Evolutionary conservation across 495 filamentous ascomycete genomes (phyloP).

Genomic region (Hamigera avellanea): DNA sequence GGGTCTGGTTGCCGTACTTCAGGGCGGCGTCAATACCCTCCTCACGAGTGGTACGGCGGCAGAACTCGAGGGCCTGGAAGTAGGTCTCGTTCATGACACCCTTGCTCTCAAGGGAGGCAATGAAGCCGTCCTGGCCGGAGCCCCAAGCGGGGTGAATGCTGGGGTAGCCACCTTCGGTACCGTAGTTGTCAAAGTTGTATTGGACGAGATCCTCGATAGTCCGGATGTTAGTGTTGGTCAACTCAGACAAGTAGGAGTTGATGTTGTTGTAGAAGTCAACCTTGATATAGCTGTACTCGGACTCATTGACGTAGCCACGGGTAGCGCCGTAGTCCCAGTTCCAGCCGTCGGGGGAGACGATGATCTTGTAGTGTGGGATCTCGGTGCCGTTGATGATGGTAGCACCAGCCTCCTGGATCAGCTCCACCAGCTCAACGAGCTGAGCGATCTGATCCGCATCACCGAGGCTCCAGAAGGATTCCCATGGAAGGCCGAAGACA

Average conservation of each 20-base stretch:
- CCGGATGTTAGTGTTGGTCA: slow-evolving; percentile 51
- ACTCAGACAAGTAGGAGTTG: slow-evolving; percentile 48
- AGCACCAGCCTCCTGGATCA: slow-evolving; percentile 50
- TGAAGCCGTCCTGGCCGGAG: slow-evolving; percentile 59
- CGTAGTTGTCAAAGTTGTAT: slow-evolving; percentile 56
- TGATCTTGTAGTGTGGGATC: slow-evolving; percentile 45
- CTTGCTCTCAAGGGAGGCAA: slow-evolving; percentile 45
- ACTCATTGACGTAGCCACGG: slow-evolving; percentile 54
- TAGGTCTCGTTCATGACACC: slow-evolving; percentile 56
- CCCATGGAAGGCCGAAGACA: slow-evolving; percentile 59
- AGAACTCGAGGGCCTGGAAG: slow-evolving; percentile 50
- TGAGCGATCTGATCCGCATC: slow-evolving; percentile 38
- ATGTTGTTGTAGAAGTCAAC: slow-evolving; percentile 73
- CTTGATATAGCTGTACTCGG: slow-evolving; percentile 60
- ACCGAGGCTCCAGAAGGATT: slow-evolving; percentile 51
- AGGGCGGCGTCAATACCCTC: slow-evolving; percentile 61
- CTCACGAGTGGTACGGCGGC: slow-evolving; percentile 43
- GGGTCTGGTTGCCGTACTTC: slow-evolving; percentile 26
- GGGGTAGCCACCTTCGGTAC: slow-evolving; percentile 58
- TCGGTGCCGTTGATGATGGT: slow-evolving; percentile 61
- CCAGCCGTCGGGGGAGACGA: slow-evolving; percentile 53
- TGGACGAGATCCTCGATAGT: slow-evolving; percentile 55
- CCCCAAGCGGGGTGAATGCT: slow-evolving; percentile 52
- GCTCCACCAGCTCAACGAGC: slow-evolving; percentile 38
- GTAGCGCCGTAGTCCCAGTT: slow-evolving; percentile 60